phyloP scores from a whole-genome alignment of 768 basidiomycete species.

The Hygrophorus pudorinus region DNA sequence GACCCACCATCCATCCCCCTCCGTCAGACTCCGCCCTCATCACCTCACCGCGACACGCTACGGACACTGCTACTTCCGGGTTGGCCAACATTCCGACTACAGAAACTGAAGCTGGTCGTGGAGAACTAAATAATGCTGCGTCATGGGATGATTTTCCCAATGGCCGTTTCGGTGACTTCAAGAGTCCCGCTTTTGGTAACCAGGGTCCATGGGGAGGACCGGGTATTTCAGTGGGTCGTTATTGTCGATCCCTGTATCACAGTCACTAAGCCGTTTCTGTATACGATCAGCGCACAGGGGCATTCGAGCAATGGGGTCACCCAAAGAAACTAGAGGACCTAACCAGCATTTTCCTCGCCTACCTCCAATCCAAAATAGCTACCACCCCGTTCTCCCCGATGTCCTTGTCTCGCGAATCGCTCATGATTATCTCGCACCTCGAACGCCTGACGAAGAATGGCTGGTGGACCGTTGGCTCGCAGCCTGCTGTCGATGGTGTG shows the following conservation, averaged over 20 bases:
- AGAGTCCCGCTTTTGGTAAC: constrained; percentile 90
- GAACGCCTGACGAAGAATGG: constrained; percentile 65
- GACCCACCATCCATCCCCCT: constrained; percentile 18
- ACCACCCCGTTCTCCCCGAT: constrained; percentile 85
- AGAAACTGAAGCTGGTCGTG: constrained; percentile 53
- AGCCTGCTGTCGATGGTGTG: constrained; percentile 83
- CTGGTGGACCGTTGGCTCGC: constrained; percentile 97
- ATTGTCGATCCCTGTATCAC: neutral
- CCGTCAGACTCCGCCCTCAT: constrained; percentile 27
- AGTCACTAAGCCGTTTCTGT: neutral
- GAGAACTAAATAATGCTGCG: constrained; percentile 67
- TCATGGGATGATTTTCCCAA: constrained; percentile 98
- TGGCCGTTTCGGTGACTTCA: constrained; percentile 94
- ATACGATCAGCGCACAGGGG: constrained; percentile 44
- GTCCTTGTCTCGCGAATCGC: constrained; percentile 75
- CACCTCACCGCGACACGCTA: constrained; percentile 57
- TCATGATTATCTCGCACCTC: constrained; percentile 68
- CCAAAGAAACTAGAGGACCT: constrained; percentile 60
- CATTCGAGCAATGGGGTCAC: constrained; percentile 65
- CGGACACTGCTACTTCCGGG: constrained; percentile 48
- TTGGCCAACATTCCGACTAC: constrained; percentile 38
- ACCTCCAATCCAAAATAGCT: constrained; percentile 63
- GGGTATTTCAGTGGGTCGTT: constrained; percentile 39
- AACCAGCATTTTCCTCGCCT: constrained; percentile 66
- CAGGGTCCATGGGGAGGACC: constrained; percentile 72